Conservation (phyloP, 2,329 filamentous ascomycete genomes). For the Amauroascus verrucosus region DNA sequence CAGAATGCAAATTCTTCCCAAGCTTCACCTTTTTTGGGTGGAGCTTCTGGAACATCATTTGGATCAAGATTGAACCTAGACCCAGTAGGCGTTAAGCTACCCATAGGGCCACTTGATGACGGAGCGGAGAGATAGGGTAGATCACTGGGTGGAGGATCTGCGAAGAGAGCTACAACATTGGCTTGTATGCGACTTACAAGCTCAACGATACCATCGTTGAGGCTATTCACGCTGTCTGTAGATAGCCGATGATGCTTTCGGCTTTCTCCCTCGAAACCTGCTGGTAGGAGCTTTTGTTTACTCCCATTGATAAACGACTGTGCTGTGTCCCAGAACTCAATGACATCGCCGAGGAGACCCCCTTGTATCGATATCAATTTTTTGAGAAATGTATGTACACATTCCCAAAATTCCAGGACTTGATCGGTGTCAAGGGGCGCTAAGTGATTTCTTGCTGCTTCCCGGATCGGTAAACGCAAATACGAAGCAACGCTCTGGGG, state of each 20-base stretch:
- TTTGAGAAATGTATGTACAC: constrained; percentile 63
- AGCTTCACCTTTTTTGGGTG: constrained; percentile 65
- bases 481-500: constrained; percentile 62
- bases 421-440: constrained; percentile 65
- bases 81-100: constrained; percentile 48
- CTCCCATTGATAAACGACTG: constrained; percentile 82
- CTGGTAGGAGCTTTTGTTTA: constrained; percentile 67
- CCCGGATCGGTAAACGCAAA: constrained; percentile 61
- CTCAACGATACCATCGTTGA: constrained; percentile 70
- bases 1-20: constrained; percentile 96
- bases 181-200: constrained; percentile 76
- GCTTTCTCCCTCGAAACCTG: constrained; percentile 72
- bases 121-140: constrained; percentile 52
- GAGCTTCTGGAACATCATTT: constrained; percentile 63
- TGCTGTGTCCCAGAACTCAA: constrained; percentile 89
- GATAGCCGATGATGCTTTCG: constrained; percentile 71
- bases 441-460: constrained; percentile 51
- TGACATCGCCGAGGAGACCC: constrained; percentile 76
- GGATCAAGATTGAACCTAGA: constrained; percentile 71
- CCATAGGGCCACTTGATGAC: constrained; percentile 58
- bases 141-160: constrained; percentile 80
- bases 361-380: constrained; percentile 62
- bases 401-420: constrained; percentile 86
- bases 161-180: constrained; percentile 70
- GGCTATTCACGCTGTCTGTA: constrained; percentile 55